Base-by-base conservation (phyloP, 805 yeast species). In the Barnettozyma pratensis region DNA sequence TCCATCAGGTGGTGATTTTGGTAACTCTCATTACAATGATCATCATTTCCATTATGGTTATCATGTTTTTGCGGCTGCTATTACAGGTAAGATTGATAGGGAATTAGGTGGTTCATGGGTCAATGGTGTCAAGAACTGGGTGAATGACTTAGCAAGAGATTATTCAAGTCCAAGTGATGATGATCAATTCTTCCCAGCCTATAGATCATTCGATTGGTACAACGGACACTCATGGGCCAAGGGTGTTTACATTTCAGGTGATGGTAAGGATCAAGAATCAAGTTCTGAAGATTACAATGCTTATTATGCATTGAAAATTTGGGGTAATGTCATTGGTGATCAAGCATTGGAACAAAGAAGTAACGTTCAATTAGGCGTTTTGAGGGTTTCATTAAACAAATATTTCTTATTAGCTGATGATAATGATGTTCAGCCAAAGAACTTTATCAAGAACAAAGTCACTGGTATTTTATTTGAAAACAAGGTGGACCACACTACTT, bases 211-310 rank as follows among this genome's bases (percentile, higher is more conserved):
- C 65, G 88, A 83, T 60, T 85, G 87, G 87, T 85, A 68, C 60
- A 77, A 77, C 57, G 92, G 92, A 1, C 91, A 85, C 61, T 83
- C 90, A 0, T 84, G 85, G 79, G 92, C 91, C 1, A 82, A 81
- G 59, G 91, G 92, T 3, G 70, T 85, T 19, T 81, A 78, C 57
- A 74, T 79, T 34, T 74, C 82, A 52, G 87, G 86, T 7, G 91
- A 85, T 64, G 91, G 92, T 30, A 82, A 82, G 55, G 87, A 85
- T 63, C 81, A 85, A 62, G 91, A 85, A 64, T 80, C 87, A 0
- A 76, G 81, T 25, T 80, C 87, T 10, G 91, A 85, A 61, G 91
- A 85, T 62, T 83, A 83, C 53, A 85, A 85, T 59, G 81, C 84
- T 46, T 75, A 79, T 4, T 83, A 82, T 60, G 89, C 84, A 2